A percentile compares a stretch with the other conserved stretches of the same genome.
Conservation (phyloP, 768 basidiomycete genomes). For the Agrocybe chaxingu region DNA sequence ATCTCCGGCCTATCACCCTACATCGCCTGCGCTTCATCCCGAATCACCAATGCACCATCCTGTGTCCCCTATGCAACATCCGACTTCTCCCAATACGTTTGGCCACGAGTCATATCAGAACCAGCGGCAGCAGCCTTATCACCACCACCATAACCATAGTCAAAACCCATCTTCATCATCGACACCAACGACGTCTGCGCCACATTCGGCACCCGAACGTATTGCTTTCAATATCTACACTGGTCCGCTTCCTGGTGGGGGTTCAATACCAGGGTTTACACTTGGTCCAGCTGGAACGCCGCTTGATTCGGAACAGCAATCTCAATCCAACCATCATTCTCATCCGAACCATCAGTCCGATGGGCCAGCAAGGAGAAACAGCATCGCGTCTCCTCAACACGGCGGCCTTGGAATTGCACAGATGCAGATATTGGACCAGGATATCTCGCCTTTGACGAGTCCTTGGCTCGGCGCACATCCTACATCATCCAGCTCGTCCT, state of each 20-base stretch:
- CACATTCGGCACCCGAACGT: conserved; percentile 69
- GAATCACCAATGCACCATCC: conserved; percentile 8
- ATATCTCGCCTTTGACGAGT: conserved; percentile 78
- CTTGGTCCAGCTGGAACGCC: conserved; percentile 11
- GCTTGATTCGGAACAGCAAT: background rate
- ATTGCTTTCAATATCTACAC: conserved; percentile 52
- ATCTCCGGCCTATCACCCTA: conserved; percentile 14
- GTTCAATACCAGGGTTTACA: conserved; percentile 14
- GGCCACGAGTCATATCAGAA: conserved; percentile 1
- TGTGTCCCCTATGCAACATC: background rate
- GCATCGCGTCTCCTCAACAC: no score
- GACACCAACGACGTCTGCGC: conserved; percentile 7
- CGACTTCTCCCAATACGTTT: conserved; percentile 1
- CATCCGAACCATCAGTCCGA: no score
- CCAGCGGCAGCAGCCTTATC: conserved; percentile 3
- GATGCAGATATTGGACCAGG: conserved; percentile 57
- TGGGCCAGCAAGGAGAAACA: no score
- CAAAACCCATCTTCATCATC: conserved; percentile 2
- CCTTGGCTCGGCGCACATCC: conserved; percentile 70
- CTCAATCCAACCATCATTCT: no score
- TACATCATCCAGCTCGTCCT: conserved; percentile 7
- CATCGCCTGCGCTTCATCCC: conserved; percentile 13
- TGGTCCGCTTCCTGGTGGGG: conserved; percentile 7
- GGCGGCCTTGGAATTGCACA: conserved; percentile 30
- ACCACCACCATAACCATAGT: conserved; percentile 1